Base-by-base conservation (phyloP, 805 yeast genomes). In the Blastobotrys terrestris region DNA sequence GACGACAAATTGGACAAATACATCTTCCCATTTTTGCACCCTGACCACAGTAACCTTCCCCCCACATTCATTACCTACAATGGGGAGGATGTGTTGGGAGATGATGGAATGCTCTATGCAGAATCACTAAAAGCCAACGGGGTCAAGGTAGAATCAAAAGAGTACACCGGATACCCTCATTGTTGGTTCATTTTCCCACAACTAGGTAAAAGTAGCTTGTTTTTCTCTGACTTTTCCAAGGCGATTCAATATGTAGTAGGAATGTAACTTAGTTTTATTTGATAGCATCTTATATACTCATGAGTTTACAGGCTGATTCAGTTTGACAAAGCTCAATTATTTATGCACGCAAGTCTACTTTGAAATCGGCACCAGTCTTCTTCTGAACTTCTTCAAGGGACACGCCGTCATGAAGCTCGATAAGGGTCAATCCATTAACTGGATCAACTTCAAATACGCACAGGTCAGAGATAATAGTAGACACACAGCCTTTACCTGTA, bases 81-180 rank as follows among this genome's bases (percentile, higher is more conserved):
- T 14, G 77, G 67, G 53, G 70, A 76, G 55, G 80, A 76, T 58
- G 72, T 75, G 8, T 65, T 76, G 50, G 61, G 74, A 46, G 65
- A 74, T 3, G 80, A 76, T 55, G 78, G 72, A 3, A 73, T 72
- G 55, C 70, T 67, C 1, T 76, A 76, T 55, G 70, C 69, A 44
- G 67, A 60, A 8, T 75, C 75, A 55, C 63, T 76, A 49, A 55
- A 55, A 45, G 59, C 60, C 21, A 70, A 72, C 53, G 79, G 78
- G 1, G 64, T 61, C 3, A 49, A 48, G 2, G 26, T 46, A n/a
- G 31, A 21, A 2, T 41, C 52, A n/a, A 41, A 18, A 31, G 44
- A 74, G 21, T 75, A 73, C 56, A 61, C 64, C 48, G 78, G 78
- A 13, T 67, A 72, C 48, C 79, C 78, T 3, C 80, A 76, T 60